Evolutionary conservation across 805 yeast species (phyloP), one percentile per base, ranked within the genome.

Genomic region (Starmerella tilneyi): DNA sequence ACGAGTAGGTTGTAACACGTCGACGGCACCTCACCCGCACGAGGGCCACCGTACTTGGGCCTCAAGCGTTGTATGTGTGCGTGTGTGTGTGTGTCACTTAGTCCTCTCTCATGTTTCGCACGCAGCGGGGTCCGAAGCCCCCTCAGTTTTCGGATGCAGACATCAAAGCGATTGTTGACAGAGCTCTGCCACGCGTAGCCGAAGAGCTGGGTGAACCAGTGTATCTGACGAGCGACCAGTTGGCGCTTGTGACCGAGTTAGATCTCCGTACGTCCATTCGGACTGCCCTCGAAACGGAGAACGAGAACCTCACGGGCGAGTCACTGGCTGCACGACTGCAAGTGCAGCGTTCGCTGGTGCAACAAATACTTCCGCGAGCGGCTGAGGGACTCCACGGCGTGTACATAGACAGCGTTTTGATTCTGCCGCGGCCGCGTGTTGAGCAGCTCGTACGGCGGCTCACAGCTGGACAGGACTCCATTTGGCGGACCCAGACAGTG

Each of bases 361-460:
- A 28, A 22, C 24, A 22, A 11, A 27, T 37, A 1, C 31, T 37
- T 5, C 29, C 36, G 9, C 23, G 19, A 6, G 43, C 38, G 4
- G 46, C 40, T 13, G 31, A 24, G 9, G 36, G 36, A 21, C 22
- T 36, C 15, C 26, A 17, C 20, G 43, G 32, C 27, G 34, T 20
- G 15, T 36, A 44, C n/a, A 28, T 40, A 9, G 43, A 37, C 31
- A 20, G 20, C 28, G 43, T 36, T 21, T 31, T 29, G 13, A 29
- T 36, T 6, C 32, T 38, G 24, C 43, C 45, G 16, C 12, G 12
- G 28, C 40, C 41, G 30, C 40, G 45, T 11, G 33, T 42, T 11
- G 28, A 24, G 15, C 31, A 26, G 27, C 26, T 42, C 16, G 22
- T 35, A 4, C 34, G 8, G n/a, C 33, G 12, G 12, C 12, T 38